Base-by-base conservation (phyloP, 2,329 filamentous ascomycete species). In the Ophiostoma piceae region DNA sequence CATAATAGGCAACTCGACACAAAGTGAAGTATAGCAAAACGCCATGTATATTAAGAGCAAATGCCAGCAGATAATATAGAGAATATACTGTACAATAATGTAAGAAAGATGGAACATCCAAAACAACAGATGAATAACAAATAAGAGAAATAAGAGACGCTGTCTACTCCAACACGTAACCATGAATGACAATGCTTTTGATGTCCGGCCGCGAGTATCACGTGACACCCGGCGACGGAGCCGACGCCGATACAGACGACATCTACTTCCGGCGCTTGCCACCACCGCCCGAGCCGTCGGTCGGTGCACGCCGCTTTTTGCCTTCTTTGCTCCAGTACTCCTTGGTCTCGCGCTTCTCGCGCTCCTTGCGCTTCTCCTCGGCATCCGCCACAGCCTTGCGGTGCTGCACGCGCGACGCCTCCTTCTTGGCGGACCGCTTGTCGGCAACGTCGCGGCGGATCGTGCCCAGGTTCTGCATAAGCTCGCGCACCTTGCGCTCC, bases 311-410 rank as follows among this genome's bases (percentile, higher is more conserved):
- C 73, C 86, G 80, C 81, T 88, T 88, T 82, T 90, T 92, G 11
- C 95, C 95, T 81, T 99, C 96, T 76, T 88, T 89, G 75, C 88
- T 84, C 95, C 95, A 99, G 77, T 88, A 99, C 75, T 97, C 94
- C 79, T 96, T 90, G 77, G 88, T 90, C 82, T 99, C 94, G 75
- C 88, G 88, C 87, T 94, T 96, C 82, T 98, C 94, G 68, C 94
- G 84, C 72, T 89, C 92, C 71, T 86, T 86, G 81, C 92, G 91
- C 87, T 93, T 96, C 85, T 96, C 93, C 76, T 88, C 84, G 76
- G 89, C 88, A 76, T 92, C 92, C 8, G 87, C 90, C 57, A 97
- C 85, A 84, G 92, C 95, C 81, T 90, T 91, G 74, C 90, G 85
- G 80, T 97, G 95, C 74, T 88, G 88, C 74, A 88, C 87, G 72